Base-by-base conservation (phyloP, 148 eudicot species). In the Nyssa sinensis region DNA sequence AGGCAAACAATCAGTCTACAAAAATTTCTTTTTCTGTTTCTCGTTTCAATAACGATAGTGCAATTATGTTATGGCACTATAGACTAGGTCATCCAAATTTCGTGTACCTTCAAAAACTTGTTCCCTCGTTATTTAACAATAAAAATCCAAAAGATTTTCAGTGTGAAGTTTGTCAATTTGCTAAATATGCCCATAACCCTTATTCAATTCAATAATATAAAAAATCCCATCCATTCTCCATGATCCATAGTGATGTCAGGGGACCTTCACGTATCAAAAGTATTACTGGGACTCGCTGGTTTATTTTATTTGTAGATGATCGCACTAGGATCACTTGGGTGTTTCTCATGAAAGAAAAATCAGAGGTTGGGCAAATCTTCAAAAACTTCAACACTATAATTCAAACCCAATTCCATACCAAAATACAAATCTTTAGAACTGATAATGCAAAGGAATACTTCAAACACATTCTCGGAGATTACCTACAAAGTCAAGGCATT, bases 291-390 rank as follows among this genome's bases (percentile, higher is more conserved):
- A 5, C 64, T 61, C 29, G 14, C 23, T 57, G 19, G 61, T 57
- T 57, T 57, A 57, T 57, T 57, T 57, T 57, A 57, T 57, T 57
- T 57, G 64, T 61, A 23, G 64, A 61, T 61, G 29, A 61, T 28
- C 27, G n/a, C 64, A 23, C 64, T 61, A 61, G 27, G 31, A 61
- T 61, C 28, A 61, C 64, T 23, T 61, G 64, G 64, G 64, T 61
- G 31, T 61, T 23, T 23, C 61, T 57, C 23, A 57, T 57, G 61
- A 57, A 57, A 57, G 61, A 57, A 57, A 57, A 57, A 57, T 57
- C 61, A 57, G 61, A 57, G 61, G 61, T 23, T 17, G 61, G 25
- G 23, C 4, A 17, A 17, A 57, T 61, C 31, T 61, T 61, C 29
- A 61, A 61, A 24, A 61, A 61, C n/a, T 61, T 61, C 28, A 61